Percentiles rank a stretch among this genome's conserved stretches.
Evolutionary conservation across 371 early-diverging fungal species (phyloP).

Genomic region (Sporodiniella umbellata): DNA sequence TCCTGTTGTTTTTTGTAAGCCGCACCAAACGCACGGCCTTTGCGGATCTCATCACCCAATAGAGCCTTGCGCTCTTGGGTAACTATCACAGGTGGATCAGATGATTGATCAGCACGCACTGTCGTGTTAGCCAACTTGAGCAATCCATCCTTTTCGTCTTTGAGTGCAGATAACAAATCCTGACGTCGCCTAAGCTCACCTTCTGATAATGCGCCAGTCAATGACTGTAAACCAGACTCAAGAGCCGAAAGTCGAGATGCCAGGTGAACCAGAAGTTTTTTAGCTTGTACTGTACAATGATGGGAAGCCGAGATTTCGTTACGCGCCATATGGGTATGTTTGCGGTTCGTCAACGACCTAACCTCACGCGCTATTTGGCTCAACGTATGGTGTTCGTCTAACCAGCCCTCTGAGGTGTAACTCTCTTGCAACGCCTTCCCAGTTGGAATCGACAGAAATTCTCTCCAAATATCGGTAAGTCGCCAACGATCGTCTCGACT

Average conservation of each 20-base stretch:
- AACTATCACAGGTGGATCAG: not conserved
- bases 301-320: constrained; percentile 79
- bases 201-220: constrained; percentile 57
- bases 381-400: constrained; percentile 71
- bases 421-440: constrained; percentile 42
- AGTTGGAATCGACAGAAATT: constrained; percentile 74
- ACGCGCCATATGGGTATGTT: constrained; percentile 65
- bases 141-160: constrained; percentile 68
- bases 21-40: constrained; percentile 68
- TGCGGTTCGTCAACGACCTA: constrained; percentile 64
- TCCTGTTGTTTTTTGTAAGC: constrained; percentile 31
- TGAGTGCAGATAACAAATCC: constrained; percentile 71
- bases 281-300: constrained; percentile 75
- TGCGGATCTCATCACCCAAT: constrained; percentile 15
- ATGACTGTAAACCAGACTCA: constrained; percentile 49
- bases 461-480: constrained; percentile 67
- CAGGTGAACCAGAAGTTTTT: constrained; percentile 61
- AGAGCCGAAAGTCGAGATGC: constrained; percentile 52
- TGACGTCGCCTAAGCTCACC: constrained; percentile 76
- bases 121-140: constrained; percentile 48
- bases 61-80: constrained; percentile 20
- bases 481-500: constrained; percentile 80
- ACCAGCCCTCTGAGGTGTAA: constrained; percentile 80
- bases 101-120: not conserved
- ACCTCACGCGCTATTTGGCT: constrained; percentile 67